Base-by-base conservation (phyloP, 2,329 filamentous ascomycete genomes). In the Diaporthe sp. region DNA sequence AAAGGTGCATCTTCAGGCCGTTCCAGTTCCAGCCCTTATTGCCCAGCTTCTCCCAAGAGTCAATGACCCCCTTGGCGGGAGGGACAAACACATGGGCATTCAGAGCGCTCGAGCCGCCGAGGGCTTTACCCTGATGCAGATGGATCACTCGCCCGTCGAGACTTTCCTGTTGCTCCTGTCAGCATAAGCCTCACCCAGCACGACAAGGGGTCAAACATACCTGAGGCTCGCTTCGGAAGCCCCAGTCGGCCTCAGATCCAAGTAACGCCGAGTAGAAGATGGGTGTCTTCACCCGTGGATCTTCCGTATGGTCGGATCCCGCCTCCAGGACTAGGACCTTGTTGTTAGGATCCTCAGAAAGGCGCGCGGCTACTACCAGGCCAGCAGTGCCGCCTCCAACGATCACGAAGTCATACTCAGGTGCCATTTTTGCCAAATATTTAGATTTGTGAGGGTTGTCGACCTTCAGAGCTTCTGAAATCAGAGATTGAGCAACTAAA, bases 341-440 rank as follows among this genome's bases (percentile, higher is more conserved):
- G 30, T 82, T 79, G 35, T 81, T 56, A 37, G 79, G 77, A 71
- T 83, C 79, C 74, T 85, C 83, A 22, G 70, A 72, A 19, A 88
- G 82, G 47, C 86, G 83, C 66, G 81, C 81, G 17, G 86, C 87
- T 68, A 88, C 81, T 0, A 86, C 83, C 69, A 87, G 83, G 25
- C 86, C 86, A 44, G 86, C 83, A 3, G 86, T 88, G 22, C 87
- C 86, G n/a, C 86, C 86, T 42, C 87, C 86, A 19, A 87, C 85
- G 65, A 88, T 81, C 74, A 88, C 79, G 78, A 86, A 88, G 79
- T 88, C 85, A 12, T 73, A 73, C 0, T 30, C 6, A 1, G 58
- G 58, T 42, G 22, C 19, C 27, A 27, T 63, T 2, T 15, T 37
- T 58, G 32, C 4, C 0, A 37, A 2, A 8, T 8, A 37, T 37